Conservation (phyloP, 192 early-diverging fungal species). For the Coemansia sp. region DNA sequence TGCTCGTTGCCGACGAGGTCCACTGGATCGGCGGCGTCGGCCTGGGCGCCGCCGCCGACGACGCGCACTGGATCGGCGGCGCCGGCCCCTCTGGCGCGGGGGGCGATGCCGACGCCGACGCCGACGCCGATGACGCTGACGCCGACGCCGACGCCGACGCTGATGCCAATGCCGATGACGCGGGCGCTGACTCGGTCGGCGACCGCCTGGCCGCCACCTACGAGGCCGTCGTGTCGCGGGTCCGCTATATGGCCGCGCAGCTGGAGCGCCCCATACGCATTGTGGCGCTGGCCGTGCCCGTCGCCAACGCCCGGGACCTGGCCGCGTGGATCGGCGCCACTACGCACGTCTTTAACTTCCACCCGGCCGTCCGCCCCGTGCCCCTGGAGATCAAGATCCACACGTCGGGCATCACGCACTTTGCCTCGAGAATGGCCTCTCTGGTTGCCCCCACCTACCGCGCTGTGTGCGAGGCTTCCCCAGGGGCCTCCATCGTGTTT, state of each 20-base stretch:
- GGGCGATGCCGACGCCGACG: conserved; percentile 66
- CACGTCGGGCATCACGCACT: conserved; percentile 87
- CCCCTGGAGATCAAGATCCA: conserved; percentile 96
- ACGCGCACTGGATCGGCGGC: conserved; percentile 89
- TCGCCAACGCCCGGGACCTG: conserved; percentile 97
- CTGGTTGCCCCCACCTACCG: conserved; percentile 73
- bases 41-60: conserved; percentile 63
- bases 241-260: conserved; percentile 87
- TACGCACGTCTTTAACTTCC: conserved; percentile 91
- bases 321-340: conserved; percentile 96
- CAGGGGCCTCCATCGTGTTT: conserved; percentile 83
- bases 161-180: conserved; percentile 84
- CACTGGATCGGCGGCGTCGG: conserved; percentile 88
- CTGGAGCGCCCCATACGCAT: conserved; percentile 83
- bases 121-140: too few species aligned
- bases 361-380: conserved; percentile 87
- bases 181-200: conserved; percentile 80
- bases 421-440: conserved; percentile 93
- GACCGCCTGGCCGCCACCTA: conserved; percentile 73
- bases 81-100: too few species aligned
- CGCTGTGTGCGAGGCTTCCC: conserved; percentile 11
- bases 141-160: conserved; percentile 78
- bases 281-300: conserved; percentile 80
- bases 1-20: conserved; percentile 92
- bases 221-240: conserved; percentile 90